These are phyloP conservation scores for Myriosclerotinia duriaeana DNA, from an alignment of 2,329 filamentous ascomycete species.

Conservation along the genomic window DNA sequence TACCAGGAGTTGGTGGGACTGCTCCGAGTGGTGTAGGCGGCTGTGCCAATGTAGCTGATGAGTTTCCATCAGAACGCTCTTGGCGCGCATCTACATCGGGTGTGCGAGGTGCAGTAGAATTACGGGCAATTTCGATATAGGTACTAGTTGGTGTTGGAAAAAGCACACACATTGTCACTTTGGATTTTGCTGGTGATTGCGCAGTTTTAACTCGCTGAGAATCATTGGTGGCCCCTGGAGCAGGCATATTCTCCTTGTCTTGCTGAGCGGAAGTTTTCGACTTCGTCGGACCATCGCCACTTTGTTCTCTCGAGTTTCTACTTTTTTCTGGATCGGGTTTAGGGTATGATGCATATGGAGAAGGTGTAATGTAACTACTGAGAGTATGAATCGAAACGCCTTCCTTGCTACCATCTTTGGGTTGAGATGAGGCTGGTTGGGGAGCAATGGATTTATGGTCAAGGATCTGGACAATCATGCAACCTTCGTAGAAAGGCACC, in stretches of 20 bases:
- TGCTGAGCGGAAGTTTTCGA: constrained; percentile 43
- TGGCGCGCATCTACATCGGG: constrained; percentile 57
- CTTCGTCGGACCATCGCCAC: constrained; percentile 36
- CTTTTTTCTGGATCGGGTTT: constrained; percentile 45
- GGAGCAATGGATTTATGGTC: constrained; percentile 72
- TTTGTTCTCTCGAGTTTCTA: constrained; percentile 41
- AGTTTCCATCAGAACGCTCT: constrained; percentile 43
- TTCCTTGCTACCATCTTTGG: constrained; percentile 58
- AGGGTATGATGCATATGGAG: constrained; percentile 76
- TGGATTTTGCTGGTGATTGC: constrained; percentile 54
- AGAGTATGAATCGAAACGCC: constrained; percentile 90
- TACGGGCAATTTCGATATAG: constrained; percentile 72
- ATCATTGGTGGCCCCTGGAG: constrained; percentile 51
- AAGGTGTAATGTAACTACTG: constrained; percentile 86
- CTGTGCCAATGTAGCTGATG: constrained; percentile 44
- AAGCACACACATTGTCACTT: constrained; percentile 75
- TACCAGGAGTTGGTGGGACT: constrained; percentile 59
- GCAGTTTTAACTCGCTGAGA: constrained; percentile 46
- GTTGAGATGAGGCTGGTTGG: constrained; percentile 58
- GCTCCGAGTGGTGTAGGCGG: constrained; percentile 66
- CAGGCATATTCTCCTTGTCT: constrained; percentile 61
- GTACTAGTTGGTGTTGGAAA: constrained; percentile 78
- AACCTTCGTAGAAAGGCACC: constrained; percentile 88
- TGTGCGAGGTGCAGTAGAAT: constrained; percentile 47
- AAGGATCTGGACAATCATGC: constrained; percentile 90